Base-by-base conservation (phyloP, 805 yeast genomes). In the Myxozyma vanderwaltii region DNA sequence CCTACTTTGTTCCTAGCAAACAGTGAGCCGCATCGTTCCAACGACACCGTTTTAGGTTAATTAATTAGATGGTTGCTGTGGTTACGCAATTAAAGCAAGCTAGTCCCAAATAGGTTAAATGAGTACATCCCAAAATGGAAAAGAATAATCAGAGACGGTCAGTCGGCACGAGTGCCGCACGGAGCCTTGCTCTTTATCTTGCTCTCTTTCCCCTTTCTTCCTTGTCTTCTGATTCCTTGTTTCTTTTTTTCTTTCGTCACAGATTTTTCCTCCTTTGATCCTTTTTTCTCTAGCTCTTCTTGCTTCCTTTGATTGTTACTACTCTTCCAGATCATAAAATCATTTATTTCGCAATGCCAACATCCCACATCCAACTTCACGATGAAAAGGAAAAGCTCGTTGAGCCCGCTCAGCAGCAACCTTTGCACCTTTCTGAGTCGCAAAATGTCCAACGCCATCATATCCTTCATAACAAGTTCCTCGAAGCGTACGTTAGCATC, bases 391-490 rank as follows among this genome's bases (percentile, higher is more conserved):
- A 24, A 10, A 35, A 41, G 23, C 43, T 13, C 12, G 46, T 5
- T 26, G 26, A 43, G 6, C 33, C 52, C 15, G 39, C 21, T 17
- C 6, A 27, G 21, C 27, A 33, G 40, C 57, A 54, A 47, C 56
- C 59, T 26, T 55, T 59, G 5, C 63, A 54, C 5, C 31, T 44
- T 17, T 29, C 44, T 31, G 49, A 44, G 5, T 33, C 36, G 8
- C 47, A 39, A 19, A 51, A 56, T 17, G 29, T 50, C 12, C 65
- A 61, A 45, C 61, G 61, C 33, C 33, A 29, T 17, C 65, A 44
- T 38, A 38, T 58, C 17, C 40, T 61, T 21, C 65, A 61, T 44
- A 56, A 54, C 53, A 58, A 61, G 47, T 33, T 61, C 17, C 56
- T 61, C 15, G 63, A 58, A 31, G 58, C 63, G 64, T 61, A 58